phyloP scores from a whole-genome alignment of 257 asterid genomes.

The Eustoma russellianum region DNA sequence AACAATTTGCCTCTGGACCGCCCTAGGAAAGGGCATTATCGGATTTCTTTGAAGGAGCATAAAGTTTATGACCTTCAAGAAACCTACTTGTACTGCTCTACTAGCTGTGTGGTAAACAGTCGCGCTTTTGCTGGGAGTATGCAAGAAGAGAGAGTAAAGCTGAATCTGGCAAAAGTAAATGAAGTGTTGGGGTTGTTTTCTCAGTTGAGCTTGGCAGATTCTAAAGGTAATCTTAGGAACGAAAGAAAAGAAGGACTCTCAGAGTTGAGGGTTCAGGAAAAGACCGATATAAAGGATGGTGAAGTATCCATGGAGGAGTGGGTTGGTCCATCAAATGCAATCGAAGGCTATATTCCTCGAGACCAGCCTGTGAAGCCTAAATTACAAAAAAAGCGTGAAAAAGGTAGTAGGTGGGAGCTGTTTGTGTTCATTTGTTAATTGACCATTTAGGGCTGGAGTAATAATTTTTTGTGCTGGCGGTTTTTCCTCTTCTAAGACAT shows the following conservation, averaged over 20 bases:
- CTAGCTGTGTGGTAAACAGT: constrained; percentile 57
- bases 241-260: constrained; percentile 44
- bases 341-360: constrained; percentile 90
- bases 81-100: constrained; percentile 80
- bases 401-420: constrained; percentile 24
- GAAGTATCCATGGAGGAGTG: constrained; percentile 78
- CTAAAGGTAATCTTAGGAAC: constrained; percentile 37
- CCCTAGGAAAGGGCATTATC: constrained; percentile 67
- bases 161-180: constrained; percentile 47
- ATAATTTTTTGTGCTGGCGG: constrained; percentile 5
- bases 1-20: constrained; percentile 52
- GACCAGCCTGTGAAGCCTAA: constrained; percentile 23
- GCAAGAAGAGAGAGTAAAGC: constrained; percentile 56
- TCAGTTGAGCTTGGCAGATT: constrained; percentile 26
- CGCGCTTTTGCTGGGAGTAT: constrained; percentile 56
- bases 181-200: constrained; percentile 45
- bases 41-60: constrained; percentile 83
- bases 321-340: constrained; percentile 86
- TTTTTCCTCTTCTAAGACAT: constrained; percentile 3
- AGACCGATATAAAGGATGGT: constrained; percentile 32
- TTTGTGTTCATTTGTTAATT: background rate
- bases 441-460: background rate
- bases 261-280: constrained; percentile 67
- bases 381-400: constrained; percentile 16
- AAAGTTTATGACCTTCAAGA: constrained; percentile 86